A percentile compares a stretch with the other conserved stretches of the same genome.
These are phyloP conservation scores for Colletotrichum paranaense DNA, from an alignment of 2,329 filamentous ascomycete species.

Conservation along the genomic window DNA sequence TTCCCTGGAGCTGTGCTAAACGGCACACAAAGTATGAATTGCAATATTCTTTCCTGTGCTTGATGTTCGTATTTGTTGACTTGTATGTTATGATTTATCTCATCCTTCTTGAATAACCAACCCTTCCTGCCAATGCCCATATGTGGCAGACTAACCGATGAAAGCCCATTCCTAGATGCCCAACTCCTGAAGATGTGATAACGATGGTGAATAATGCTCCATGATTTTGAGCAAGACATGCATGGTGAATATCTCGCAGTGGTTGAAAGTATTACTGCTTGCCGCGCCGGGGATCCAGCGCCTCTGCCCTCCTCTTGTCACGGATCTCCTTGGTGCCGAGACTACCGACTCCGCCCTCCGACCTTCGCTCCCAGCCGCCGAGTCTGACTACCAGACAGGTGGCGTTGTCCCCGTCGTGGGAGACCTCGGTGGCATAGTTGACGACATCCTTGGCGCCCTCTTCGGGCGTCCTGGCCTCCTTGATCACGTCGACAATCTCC, in stretches of 20 bases:
- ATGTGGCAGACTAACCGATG: neutral
- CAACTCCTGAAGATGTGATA: neutral
- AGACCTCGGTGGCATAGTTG: slow-evolving; percentile 89
- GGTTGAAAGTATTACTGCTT: slow-evolving; percentile 52
- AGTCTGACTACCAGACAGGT: slow-evolving; percentile 76
- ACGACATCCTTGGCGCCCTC: slow-evolving; percentile 84
- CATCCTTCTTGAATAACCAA: neutral
- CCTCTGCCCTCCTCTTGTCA: slow-evolving; percentile 84
- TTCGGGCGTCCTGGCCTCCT: slow-evolving; percentile 92
- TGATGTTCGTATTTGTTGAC: neutral
- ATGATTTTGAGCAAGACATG: neutral
- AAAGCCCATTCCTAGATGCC: neutral
- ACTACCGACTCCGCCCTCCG: slow-evolving; percentile 88
- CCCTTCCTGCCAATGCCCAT: neutral
- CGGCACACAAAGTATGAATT: neutral
- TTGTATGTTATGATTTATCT: neutral
- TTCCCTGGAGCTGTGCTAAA: neutral
- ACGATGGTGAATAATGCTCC: neutral
- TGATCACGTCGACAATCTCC: slow-evolving; percentile 95
- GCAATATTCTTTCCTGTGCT: slow-evolving; percentile 3
- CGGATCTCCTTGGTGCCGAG: slow-evolving; percentile 92
- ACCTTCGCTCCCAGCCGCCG: slow-evolving; percentile 77
- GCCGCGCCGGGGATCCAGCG: slow-evolving; percentile 81
- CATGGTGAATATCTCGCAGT: neutral
- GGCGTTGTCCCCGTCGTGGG: slow-evolving; percentile 73